Evolutionary conservation across 345 rosid species (phyloP).

Genomic region (Linum lewisii): DNA sequence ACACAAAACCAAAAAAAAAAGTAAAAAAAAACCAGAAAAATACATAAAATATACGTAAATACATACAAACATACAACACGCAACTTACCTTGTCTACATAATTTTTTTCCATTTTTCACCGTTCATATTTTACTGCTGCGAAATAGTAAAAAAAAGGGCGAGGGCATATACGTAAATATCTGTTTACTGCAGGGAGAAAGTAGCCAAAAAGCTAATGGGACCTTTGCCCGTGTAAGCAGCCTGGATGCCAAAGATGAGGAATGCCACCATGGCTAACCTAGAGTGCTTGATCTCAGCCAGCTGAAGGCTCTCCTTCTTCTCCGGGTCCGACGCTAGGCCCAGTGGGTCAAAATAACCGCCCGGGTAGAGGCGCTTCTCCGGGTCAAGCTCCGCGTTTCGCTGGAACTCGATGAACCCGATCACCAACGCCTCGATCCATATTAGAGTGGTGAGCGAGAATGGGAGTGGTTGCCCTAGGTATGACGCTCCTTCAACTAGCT

Average conservation of each 20-base stretch:
- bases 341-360: constrained; percentile 85
- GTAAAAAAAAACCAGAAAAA: too few relatives aligned
- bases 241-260: constrained; percentile 63
- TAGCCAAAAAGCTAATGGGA: constrained; percentile 67
- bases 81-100: too few relatives aligned
- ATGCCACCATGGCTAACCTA: constrained; percentile 81
- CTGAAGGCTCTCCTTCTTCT: constrained; percentile 48
- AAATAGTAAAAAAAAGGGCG: too few relatives aligned
- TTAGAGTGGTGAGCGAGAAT: not conserved
- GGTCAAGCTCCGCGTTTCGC: constrained; percentile 48
- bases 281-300: constrained; percentile 83
- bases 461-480: constrained; percentile 1
- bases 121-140: too few relatives aligned
- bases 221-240: constrained; percentile 80
- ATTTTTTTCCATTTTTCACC: too few relatives aligned
- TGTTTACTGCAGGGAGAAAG: constrained; percentile 34
- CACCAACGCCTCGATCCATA: constrained; percentile 1
- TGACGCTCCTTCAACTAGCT: constrained; percentile 2
- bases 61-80: too few relatives aligned
- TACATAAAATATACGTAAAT: too few relatives aligned
- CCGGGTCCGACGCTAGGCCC: constrained; percentile 66
- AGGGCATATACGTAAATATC: too few relatives aligned
- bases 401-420: not conserved
- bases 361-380: constrained; percentile 65
- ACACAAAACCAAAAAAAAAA: too few relatives aligned